Evolutionary conservation across 2,329 filamentous ascomycete genomes (phyloP), one percentile per base, ranked within the genome.

Genomic region (Trichoderma aggressivum): DNA sequence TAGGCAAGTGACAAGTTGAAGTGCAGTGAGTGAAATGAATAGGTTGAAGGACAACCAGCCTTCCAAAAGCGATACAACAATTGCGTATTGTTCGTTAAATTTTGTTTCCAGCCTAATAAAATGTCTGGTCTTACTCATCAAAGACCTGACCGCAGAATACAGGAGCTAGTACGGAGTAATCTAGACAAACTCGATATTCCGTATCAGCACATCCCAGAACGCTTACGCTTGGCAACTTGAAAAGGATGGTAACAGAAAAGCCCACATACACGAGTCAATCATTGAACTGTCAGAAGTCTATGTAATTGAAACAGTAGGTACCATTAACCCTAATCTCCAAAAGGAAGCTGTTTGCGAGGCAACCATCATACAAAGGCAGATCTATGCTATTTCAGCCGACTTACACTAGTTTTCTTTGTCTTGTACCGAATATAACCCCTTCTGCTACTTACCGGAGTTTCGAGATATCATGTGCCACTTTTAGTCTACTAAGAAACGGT

Each of bases 391-490:
- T 18, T 53, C 47, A 36, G 32, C 47, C 47, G 47, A 24, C 14
- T 55, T 11, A 65, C 30, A 10, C 26, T 55, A 12, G 43, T 28
- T 16, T 24, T 53, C 18, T 32, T 55, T 65, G 47, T 53, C 26
- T 34, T 26, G 7, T 16, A 32, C 62, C 62, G 62, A 65, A 55
- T 55, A 55, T 65, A 65, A 65, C 62, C 62, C 62, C 62, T 65
- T 65, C 26, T 8, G 62, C 50, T 53, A 28, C 36, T 58, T 5
- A n/a, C 18, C 10, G 16, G 8, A n/a, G 30, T 36, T 53, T 14
- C 43, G 10, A 14, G 18, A 36, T n/a, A 36, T 8, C 34, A 61
- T 26, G 32, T 43, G 12, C 16, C 5, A 30, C 16, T 26, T 24
- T 65, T 21, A 21, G 34, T 7, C 64, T 43, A 11, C n/a, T 21